Evolutionary conservation across 352 stramenopile species (phyloP).

Genomic region (Globisporangium heterothallicum): DNA sequence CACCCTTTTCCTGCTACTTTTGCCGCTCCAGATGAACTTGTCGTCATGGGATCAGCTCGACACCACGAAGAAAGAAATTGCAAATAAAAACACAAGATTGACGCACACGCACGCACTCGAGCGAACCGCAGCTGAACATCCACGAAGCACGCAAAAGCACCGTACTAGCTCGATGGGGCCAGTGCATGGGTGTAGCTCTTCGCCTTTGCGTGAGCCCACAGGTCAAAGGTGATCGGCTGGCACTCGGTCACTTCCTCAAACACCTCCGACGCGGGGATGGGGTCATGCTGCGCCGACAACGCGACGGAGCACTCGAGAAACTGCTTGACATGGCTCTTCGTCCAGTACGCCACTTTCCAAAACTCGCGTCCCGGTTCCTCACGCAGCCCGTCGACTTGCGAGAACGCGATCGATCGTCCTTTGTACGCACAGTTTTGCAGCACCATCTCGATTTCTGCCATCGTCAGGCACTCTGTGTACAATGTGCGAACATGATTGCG

Average conservation of each 20-base stretch:
- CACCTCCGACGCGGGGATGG: constrained; percentile 31
- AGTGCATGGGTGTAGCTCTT: constrained; percentile 48
- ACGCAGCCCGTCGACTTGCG: constrained; percentile 32
- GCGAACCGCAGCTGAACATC: too few relatives aligned
- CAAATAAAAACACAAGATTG: too few relatives aligned
- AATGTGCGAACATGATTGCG: constrained; percentile 32
- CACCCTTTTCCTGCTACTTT: too few relatives aligned
- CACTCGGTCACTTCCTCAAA: constrained; percentile 63
- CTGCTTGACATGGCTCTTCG: constrained; percentile 30
- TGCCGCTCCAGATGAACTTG: too few relatives aligned
- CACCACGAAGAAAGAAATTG: too few relatives aligned
- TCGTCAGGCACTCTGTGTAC: constrained; percentile 37
- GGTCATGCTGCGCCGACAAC: constrained; percentile 19
- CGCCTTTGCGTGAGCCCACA: constrained; percentile 41
- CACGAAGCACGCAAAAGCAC: not conserved
- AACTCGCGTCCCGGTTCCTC: constrained; percentile 38
- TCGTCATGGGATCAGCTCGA: too few relatives aligned
- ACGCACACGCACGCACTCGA: too few relatives aligned
- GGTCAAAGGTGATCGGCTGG: constrained; percentile 36
- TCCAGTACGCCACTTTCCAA: constrained; percentile 56
- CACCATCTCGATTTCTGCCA: constrained; percentile 38
- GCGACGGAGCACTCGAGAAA: constrained; percentile 48
- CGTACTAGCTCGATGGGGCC: not conserved
- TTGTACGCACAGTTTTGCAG: constrained; percentile 36
- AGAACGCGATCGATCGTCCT: constrained; percentile 28